phyloP scores from a whole-genome alignment of 352 stramenopile genomes.

The Poterioochromonas sp. region DNA sequence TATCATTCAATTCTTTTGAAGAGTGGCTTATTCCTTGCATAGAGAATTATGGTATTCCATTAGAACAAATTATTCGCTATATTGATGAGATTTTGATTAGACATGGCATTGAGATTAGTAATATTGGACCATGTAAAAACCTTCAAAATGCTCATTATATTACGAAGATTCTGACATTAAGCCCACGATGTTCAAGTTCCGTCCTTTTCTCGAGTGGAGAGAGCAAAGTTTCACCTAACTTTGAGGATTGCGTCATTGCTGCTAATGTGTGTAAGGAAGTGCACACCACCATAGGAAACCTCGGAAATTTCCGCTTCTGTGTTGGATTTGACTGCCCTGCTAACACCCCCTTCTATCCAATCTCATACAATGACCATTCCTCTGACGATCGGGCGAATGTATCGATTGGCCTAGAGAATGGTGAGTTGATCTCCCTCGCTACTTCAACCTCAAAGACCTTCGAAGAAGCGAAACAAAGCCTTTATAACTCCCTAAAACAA shows the following conservation, averaged over 20 bases:
- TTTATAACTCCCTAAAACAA: background rate
- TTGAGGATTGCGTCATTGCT: background rate
- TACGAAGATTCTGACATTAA: background rate
- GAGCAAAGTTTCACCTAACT: background rate
- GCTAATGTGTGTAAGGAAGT: background rate
- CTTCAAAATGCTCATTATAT: background rate
- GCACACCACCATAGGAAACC: background rate
- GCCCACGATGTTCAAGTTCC: background rate
- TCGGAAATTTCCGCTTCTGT: constrained; percentile 13
- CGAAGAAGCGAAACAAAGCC: background rate
- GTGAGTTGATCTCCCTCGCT: constrained; percentile 21
- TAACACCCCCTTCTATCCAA: constrained; percentile 8
- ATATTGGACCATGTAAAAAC: background rate
- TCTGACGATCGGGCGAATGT: background rate
- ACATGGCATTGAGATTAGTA: background rate
- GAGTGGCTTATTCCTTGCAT: background rate
- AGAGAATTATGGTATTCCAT: background rate
- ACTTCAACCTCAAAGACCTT: background rate
- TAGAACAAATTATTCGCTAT: background rate
- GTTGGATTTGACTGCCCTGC: background rate
- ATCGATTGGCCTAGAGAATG: constrained; percentile 22
- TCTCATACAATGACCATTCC: background rate
- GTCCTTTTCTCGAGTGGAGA: background rate
- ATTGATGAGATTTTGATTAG: background rate
- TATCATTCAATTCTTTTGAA: constrained; percentile 2